Base-by-base conservation (phyloP, 345 rosid genomes). In the Melastoma malabathricum region DNA sequence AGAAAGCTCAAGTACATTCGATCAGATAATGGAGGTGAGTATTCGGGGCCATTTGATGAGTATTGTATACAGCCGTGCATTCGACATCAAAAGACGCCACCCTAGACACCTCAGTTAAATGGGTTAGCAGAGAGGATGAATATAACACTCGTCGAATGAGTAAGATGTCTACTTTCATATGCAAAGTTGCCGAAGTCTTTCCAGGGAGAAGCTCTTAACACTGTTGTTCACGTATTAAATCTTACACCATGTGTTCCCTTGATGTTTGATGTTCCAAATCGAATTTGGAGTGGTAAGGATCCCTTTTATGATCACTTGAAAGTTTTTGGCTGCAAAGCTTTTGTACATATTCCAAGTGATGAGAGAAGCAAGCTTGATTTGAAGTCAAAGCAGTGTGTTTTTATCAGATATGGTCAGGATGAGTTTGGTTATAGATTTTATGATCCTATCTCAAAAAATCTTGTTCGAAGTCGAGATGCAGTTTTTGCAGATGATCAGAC, bases 51-150 rank as follows among this genome's bases (percentile, higher is more conserved):
- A 22, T 22, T 22, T 22, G 25, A 22, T 22, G 25, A 22, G 25
- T 22, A 22, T 22, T 22, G 25, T 22, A 22, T 22, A 22, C 25
- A 22, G 25, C 4, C 2, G 25, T 2, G 25, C 25, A 22, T 22
- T 51, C 14, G 8, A 57, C 62, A 44, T 57, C 5, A 50, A 46
- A 17, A 22, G 20, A 16, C 9, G 18, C 20, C 48, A 15, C 48
- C 12, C 3, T 56, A 44, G 31, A 50, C 18, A 31, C 48, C 25
- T 9, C 17, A 57, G 2, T 31, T 50, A 15, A 63, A 63, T 57
- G 67, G 44, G 5, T 18, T 62, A n/a, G 51, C 5, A 4, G 51
- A 62, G 25, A 56, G 61, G 13, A 63, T 63, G 60, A 51, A 44
- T 3, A 63, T 0, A 15, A 56, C 46, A 16, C 7, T 48, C 3